Conservation (phyloP, 768 basidiomycete species). For the Russula abietina region DNA sequence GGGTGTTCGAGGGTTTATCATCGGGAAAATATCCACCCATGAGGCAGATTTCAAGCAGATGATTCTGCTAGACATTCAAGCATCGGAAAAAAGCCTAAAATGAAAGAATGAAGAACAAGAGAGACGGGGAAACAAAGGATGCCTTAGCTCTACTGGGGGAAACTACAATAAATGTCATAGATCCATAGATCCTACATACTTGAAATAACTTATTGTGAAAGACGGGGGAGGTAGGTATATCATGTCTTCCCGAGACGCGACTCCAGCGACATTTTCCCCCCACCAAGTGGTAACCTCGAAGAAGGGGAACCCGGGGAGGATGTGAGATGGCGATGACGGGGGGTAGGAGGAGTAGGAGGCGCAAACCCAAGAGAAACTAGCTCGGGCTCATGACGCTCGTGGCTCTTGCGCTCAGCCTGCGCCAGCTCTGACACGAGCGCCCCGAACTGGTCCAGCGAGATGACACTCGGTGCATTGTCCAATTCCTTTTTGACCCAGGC, state of each 20-base stretch:
- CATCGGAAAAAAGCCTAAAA: too few species aligned
- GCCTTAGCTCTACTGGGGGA: too few species aligned
- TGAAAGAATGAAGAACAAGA: too few species aligned
- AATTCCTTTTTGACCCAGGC: slow-evolving; percentile 41
- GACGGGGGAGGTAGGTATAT: too few species aligned
- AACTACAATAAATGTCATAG: too few species aligned
- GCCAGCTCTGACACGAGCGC: slow-evolving; percentile 29
- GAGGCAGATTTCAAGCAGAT: too few species aligned
- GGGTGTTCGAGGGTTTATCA: too few species aligned
- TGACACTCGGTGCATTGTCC: slow-evolving; percentile 28
- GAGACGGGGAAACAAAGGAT: too few species aligned
- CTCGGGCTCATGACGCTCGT: slow-evolving; percentile 13
- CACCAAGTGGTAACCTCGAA: not conserved
- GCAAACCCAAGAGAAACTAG: slow-evolving; percentile 23
- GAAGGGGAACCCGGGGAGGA: not conserved
- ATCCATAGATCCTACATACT: not conserved
- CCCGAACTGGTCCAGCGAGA: slow-evolving; percentile 34
- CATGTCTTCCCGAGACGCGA: not conserved
- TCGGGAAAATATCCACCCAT: too few species aligned
- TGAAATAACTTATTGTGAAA: not conserved
- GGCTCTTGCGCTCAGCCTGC: slow-evolving; percentile 15
- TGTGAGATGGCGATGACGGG: not conserved
- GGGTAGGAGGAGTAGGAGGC: not conserved
- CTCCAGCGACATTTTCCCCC: not conserved
- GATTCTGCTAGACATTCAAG: too few species aligned